Conservation (phyloP, 305 asterid genomes). For the Fraxinus velutina region DNA sequence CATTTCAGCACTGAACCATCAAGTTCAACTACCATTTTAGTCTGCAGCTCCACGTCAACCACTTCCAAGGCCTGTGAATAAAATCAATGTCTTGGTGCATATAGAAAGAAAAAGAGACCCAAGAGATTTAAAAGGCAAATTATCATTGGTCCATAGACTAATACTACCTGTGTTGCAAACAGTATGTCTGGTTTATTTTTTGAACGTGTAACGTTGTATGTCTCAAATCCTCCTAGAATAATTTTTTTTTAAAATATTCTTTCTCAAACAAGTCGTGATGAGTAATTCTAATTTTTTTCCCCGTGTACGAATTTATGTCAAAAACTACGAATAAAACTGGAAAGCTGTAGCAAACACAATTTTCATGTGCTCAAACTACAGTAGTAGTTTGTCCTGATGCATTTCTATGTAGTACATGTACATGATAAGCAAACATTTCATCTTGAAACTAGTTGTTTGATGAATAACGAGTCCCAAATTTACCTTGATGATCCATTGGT, state of each 20-base stretch:
- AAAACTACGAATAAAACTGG: neutral
- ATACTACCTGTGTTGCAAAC: neutral
- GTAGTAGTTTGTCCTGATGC: neutral
- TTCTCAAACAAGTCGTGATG: neutral
- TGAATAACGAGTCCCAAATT: neutral
- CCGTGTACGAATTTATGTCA: neutral
- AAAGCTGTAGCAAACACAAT: neutral
- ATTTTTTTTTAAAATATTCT: neutral
- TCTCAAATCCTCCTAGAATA: neutral
- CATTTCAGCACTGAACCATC: conserved; percentile 80
- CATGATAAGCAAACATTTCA: neutral
- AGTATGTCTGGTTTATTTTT: neutral
- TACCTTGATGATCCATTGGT: neutral
- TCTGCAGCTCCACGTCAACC: conserved; percentile 59
- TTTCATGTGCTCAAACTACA: neutral
- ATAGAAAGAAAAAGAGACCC: neutral
- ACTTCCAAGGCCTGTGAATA: conserved; percentile 75
- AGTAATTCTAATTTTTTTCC: neutral
- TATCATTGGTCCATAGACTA: neutral
- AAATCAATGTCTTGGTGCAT: neutral
- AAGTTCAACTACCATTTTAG: conserved; percentile 68
- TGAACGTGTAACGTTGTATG: neutral
- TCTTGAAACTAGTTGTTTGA: neutral
- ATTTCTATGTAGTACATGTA: neutral
- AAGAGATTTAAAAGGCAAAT: neutral